A percentile compares a stretch with the other conserved stretches of the same genome.
phyloP scores from a whole-genome alignment of 768 basidiomycete genomes.

The Chalciporus sphaerocephalus region DNA sequence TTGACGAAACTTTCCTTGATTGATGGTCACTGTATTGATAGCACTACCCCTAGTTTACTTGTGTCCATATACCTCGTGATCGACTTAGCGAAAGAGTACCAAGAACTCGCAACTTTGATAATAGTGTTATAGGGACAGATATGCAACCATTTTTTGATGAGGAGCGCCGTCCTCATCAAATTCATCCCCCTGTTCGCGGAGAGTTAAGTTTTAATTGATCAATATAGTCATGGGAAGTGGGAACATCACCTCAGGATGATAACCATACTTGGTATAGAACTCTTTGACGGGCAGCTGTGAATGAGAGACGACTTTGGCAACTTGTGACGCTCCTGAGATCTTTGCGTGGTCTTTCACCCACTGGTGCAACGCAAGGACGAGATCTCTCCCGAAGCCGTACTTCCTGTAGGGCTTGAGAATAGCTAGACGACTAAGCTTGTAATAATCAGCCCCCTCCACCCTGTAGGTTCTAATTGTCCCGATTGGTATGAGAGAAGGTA shows the following conservation, averaged over 20 bases:
- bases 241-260: constrained; percentile 55
- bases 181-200: constrained; percentile 51
- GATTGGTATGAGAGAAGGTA: constrained; percentile 55
- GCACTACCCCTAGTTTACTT: constrained; percentile 31
- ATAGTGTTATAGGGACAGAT: constrained; percentile 41
- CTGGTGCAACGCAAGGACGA: constrained; percentile 59
- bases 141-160: constrained; percentile 77
- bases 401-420: constrained; percentile 63
- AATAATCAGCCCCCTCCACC: constrained; percentile 40
- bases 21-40: constrained; percentile 39
- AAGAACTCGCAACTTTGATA: constrained; percentile 24
- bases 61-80: constrained; percentile 32
- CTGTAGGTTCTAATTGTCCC: constrained; percentile 63
- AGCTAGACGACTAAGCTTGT: constrained; percentile 71
- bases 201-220: constrained; percentile 20
- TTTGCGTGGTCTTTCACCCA: constrained; percentile 47
- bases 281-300: constrained; percentile 66
- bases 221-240: constrained; percentile 18
- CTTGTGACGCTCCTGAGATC: constrained; percentile 19
- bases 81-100: constrained; percentile 14
- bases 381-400: constrained; percentile 58
- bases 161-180: constrained; percentile 84
- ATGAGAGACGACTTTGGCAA: constrained; percentile 51
- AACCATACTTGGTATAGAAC: constrained; percentile 81
- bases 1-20: constrained; percentile 31